phyloP scores from a whole-genome alignment of 768 basidiomycete genomes.

The Saitozyma sp. region DNA sequence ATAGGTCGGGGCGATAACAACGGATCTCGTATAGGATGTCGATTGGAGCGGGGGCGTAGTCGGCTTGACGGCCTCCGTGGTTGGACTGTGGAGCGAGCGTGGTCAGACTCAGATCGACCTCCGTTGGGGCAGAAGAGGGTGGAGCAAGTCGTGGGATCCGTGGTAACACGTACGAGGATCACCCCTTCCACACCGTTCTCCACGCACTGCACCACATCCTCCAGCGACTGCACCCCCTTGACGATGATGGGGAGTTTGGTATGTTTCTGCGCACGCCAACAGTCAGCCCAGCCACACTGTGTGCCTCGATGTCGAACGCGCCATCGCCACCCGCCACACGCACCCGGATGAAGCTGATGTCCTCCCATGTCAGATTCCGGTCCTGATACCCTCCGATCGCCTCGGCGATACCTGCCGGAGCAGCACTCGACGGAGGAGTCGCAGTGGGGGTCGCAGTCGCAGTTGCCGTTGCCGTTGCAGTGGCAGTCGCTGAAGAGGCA shows the following conservation, averaged over 20 bases:
- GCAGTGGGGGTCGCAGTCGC: too few relatives aligned
- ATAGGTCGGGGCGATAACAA: constrained; percentile 68
- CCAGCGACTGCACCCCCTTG: constrained; percentile 56
- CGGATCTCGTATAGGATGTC: constrained; percentile 71
- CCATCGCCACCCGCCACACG: constrained; percentile 3
- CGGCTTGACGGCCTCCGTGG: constrained; percentile 69
- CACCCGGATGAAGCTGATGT: constrained; percentile 45
- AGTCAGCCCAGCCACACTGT: too few relatives aligned
- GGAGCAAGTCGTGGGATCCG: too few relatives aligned
- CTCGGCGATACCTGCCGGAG: constrained; percentile 45
- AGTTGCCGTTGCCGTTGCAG: too few relatives aligned
- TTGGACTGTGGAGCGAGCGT: constrained; percentile 62
- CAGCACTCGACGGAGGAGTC: not conserved
- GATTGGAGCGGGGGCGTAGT: constrained; percentile 54
- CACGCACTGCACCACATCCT: constrained; percentile 58
- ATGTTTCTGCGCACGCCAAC: constrained; percentile 41
- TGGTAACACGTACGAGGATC: constrained; percentile 57
- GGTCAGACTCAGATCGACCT: too few relatives aligned
- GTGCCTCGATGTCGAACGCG: too few relatives aligned
- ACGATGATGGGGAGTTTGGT: constrained; percentile 57
- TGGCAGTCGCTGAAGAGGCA: too few relatives aligned
- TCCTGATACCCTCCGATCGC: constrained; percentile 51
- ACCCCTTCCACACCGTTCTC: constrained; percentile 88
- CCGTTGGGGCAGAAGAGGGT: too few relatives aligned
- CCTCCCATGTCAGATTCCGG: constrained; percentile 49